Conservation (phyloP, 306 rosid species). For the Sicyos baderoa region DNA sequence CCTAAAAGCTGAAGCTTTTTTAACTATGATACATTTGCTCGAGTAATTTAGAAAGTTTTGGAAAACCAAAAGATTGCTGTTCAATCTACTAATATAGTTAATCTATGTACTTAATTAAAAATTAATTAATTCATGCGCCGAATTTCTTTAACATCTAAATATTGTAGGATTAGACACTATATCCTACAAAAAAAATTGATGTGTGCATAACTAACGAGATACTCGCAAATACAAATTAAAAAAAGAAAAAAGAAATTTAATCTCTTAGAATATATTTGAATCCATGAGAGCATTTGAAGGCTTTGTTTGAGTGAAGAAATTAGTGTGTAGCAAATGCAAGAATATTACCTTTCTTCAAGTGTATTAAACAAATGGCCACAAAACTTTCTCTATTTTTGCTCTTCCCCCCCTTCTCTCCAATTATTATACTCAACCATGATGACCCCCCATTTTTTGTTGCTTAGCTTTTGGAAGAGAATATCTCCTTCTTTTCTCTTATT, state of each 20-base stretch:
- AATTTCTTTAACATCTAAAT: too few species aligned
- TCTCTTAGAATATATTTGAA: background rate
- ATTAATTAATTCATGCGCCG: too few species aligned
- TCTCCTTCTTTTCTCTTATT: constrained; percentile 36
- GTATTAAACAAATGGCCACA: constrained; percentile 66
- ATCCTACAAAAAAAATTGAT: too few species aligned
- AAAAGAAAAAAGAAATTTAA: background rate
- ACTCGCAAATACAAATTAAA: too few species aligned
- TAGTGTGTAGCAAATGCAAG: constrained; percentile 52
- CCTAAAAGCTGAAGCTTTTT: too few species aligned
- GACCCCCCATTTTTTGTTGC: constrained; percentile 58
- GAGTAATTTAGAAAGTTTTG: too few species aligned
- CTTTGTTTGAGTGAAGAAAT: constrained; percentile 25
- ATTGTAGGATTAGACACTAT: too few species aligned
- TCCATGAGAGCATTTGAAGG: background rate
- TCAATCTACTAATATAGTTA: too few species aligned
- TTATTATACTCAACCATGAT: constrained; percentile 60
- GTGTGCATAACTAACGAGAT: too few species aligned
- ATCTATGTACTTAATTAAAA: too few species aligned
- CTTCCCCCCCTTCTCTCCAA: constrained; percentile 39
- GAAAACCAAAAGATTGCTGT: too few species aligned
- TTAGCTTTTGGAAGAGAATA: constrained; percentile 82
- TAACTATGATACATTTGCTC: too few species aligned
- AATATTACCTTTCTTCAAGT: constrained; percentile 42
- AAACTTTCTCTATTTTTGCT: constrained; percentile 26